Evolutionary conservation across 2,329 filamentous ascomycete species (phyloP).

Genomic region (Cordyceps cateniannulata): DNA sequence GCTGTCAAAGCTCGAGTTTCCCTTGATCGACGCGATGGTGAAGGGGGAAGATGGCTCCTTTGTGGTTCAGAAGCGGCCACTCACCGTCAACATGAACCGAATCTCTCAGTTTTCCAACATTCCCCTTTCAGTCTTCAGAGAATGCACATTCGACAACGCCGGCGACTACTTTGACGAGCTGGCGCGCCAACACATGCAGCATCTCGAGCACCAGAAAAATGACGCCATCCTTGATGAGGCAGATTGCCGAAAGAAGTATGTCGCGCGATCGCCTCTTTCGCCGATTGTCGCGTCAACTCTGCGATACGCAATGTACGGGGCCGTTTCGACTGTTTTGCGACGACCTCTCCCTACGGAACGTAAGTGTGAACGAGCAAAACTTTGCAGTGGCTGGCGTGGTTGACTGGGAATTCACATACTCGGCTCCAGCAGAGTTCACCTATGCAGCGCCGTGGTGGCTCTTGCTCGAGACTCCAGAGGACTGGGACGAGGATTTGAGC

Average conservation of each 20-base stretch:
- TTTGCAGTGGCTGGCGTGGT: not conserved
- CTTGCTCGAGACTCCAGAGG: not conserved
- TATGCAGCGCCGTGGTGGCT: not conserved
- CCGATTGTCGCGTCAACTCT: not conserved
- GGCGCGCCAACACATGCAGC: not conserved
- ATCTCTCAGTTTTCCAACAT: not conserved
- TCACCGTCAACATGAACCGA: not conserved
- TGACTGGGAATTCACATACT: not conserved
- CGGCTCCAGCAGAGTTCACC: not conserved
- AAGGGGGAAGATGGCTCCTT: not conserved
- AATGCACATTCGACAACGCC: not conserved
- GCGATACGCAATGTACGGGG: not conserved
- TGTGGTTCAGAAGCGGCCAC: not conserved
- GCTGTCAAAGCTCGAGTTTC: not conserved
- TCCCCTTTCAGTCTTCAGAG: not conserved
- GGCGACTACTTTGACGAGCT: not conserved
- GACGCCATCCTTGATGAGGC: not conserved
- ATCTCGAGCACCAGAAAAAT: not conserved
- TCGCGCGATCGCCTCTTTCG: not conserved
- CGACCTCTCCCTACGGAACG: not conserved
- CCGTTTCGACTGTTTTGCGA: not conserved
- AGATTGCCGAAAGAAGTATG: not conserved
- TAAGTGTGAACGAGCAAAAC: not conserved
- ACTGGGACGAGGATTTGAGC: not conserved
- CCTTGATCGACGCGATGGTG: not conserved